Percentiles rank a stretch among this genome's conserved stretches.
Evolutionary conservation across 1,139 yeast genomes (phyloP).

Genomic region (Komagataea norvegica): DNA sequence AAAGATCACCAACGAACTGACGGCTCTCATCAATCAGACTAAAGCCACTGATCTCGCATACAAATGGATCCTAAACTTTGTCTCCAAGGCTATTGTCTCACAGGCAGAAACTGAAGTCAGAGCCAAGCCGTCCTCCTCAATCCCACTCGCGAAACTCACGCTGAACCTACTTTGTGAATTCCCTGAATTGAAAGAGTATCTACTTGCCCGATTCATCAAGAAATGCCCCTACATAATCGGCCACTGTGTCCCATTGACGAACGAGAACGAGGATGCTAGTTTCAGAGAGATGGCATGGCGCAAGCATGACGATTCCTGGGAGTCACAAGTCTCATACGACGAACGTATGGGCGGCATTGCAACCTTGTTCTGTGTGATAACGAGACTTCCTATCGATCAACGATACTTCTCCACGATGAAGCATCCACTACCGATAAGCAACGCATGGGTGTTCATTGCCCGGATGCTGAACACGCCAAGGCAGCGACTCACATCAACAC

Average conservation of each 20-base stretch:
- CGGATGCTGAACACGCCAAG: conserved; percentile 57
- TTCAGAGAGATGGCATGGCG: conserved; percentile 91
- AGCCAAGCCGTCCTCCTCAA: conserved; percentile 71
- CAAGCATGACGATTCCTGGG: conserved; percentile 66
- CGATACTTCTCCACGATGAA: conserved; percentile 27
- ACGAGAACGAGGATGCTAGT: conserved; percentile 50
- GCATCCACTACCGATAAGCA: conserved; percentile 50
- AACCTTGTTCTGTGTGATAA: conserved; percentile 73
- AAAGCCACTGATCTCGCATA: conserved; percentile 46
- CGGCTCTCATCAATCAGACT: conserved; percentile 43
- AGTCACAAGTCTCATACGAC: conserved; percentile 66
- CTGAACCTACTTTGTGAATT: conserved; percentile 48
- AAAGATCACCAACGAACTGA: conserved; percentile 48
- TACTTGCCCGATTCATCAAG: conserved; percentile 80
- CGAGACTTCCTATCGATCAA: conserved; percentile 36
- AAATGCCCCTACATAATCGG: conserved; percentile 91
- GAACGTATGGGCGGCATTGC: conserved; percentile 86
- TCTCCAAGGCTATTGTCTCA: conserved; percentile 78
- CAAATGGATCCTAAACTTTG: conserved; percentile 72
- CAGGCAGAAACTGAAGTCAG: conserved; percentile 93
- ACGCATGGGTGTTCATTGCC: conserved; percentile 69
- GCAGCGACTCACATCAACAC: conserved; percentile 54
- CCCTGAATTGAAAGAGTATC: conserved; percentile 61
- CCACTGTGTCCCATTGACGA: conserved; percentile 31
- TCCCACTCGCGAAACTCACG: conserved; percentile 73